phyloP scores from a whole-genome alignment of 495 filamentous ascomycete species.

The Xylaria telfairii region DNA sequence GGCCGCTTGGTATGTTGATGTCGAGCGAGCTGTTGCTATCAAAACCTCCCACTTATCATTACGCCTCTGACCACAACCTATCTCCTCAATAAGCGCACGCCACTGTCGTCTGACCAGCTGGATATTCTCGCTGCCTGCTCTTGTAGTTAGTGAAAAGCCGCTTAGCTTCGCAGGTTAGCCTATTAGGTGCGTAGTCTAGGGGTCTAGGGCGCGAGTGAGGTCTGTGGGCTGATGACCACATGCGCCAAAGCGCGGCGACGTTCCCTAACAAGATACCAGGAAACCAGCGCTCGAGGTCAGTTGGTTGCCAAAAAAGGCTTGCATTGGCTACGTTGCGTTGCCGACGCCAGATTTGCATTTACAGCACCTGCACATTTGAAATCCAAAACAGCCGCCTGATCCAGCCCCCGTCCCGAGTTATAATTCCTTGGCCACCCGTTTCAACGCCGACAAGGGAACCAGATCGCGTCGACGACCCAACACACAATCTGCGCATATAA shows the following conservation, averaged over 20 bases:
- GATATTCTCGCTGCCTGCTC: constrained; percentile 16
- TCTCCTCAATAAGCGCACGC: constrained; percentile 9
- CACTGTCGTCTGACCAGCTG: constrained; percentile 17
- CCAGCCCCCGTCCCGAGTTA: constrained; percentile 6
- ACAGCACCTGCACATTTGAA: constrained; percentile 5
- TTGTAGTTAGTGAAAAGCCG: neutral
- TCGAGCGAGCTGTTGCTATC: neutral
- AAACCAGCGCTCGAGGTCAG: constrained; percentile 22
- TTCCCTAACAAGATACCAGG: constrained; percentile 17
- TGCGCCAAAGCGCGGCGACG: constrained; percentile 21
- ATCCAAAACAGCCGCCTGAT: constrained; percentile 22
- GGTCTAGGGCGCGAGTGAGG: neutral
- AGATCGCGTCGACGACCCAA: neutral
- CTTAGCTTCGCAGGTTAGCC: neutral
- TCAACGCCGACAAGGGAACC: neutral
- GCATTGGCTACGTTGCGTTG: constrained; percentile 17
- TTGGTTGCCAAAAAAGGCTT: constrained; percentile 5
- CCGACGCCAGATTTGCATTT: constrained; percentile 23
- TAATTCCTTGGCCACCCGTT: constrained; percentile 1
- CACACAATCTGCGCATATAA: neutral
- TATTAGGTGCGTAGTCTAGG: neutral
- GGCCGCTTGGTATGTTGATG: neutral
- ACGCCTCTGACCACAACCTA: neutral
- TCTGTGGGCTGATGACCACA: constrained; percentile 24
- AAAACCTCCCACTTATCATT: neutral